Base-by-base conservation (phyloP, 2,329 filamentous ascomycete genomes). In the Cyanodermella asteris region DNA sequence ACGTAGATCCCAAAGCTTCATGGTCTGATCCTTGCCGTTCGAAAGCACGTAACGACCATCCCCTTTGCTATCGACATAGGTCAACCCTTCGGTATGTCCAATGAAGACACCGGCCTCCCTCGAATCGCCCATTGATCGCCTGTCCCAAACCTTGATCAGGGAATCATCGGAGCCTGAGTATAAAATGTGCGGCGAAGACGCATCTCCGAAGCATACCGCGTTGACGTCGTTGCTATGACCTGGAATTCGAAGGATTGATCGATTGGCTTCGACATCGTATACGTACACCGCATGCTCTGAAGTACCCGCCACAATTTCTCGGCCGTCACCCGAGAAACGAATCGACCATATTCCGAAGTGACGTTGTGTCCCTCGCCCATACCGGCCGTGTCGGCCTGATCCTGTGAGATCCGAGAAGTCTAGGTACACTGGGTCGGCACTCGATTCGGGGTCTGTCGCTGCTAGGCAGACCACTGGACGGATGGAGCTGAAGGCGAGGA, bases 151-250 rank as follows among this genome's bases (percentile, higher is more conserved):
- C 42, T 91, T 91, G 39, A 94, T 64, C 1, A 80, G 90, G 3
- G 76, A 72, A 42, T 97, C 87, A 42, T 97, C 87, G 0, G 81
- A 91, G 12, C 87, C 87, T 1, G 82, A 93, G 50, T 93, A 94
- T 3, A 97, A 59, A 31, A 94, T 84, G 43, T 97, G 82, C 1
- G 87, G 84, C 0, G 78, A 90, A 16, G 65, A 64, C 31, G 70
- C 71, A 47, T 94, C 82, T 1, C 81, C 87, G 40, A 91, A 94
- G 47, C 82, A 93, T 1, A 97, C 87, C 4, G 87, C 87, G 38
- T 94, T 97, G 27, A 94, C 84, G 44, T 97, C 81, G 37, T 90
- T 68, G 4, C 66, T 55, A 41, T 97, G 87, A 1, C 80, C 82
- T 10, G 58, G 55, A 14, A 91, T 66, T 23, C 69, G 64, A 28